Base-by-base conservation (phyloP, 805 yeast genomes). In the Sugiyamaella chiloensis region DNA sequence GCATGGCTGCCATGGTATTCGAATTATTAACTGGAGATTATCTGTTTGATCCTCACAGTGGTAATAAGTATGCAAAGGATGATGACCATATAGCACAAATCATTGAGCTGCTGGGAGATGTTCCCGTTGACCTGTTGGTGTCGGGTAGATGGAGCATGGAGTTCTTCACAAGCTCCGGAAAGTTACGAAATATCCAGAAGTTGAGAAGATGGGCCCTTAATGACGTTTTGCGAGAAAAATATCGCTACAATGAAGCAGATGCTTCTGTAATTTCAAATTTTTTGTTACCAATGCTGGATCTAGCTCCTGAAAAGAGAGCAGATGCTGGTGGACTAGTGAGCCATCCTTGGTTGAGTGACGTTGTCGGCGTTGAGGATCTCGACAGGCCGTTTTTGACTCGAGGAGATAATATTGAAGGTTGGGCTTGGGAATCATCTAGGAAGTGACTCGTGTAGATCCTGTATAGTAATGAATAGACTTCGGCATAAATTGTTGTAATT, bases 11-110 rank as follows among this genome's bases (percentile, higher is more conserved):
- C 68, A 68, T 93, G 59, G 73, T 86, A 1, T 93, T 93, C 67
- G 99, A 93, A 69, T 73, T 93, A 20, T 66, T 91, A 37, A 91
- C 99, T 0, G 98, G 98, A 2, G 98, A 91, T 66, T 90, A 90
- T 60, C 66, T 93, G 42, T 93, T 91, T 65, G 97, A 91, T 64
- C 99, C 99, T 4, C 78, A 81, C 44, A 56, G 57, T 30, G 71
- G 71, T 27, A 40, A 56, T 32, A 72, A 85, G 3, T 91, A 87
- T 67, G 64, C 82, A 42, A 90, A 90, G 60, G 96, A 90, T 65
- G 97, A 91, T 61, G 99, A 93, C 64, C 99, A 93, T 65, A 75
- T 93, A 58, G 98, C 98, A 0, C 98, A 93, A 65, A 87, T 93
- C 11, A 81, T 93, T 29, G 98, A 91, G 65, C 71, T 87, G 14